Evolutionary conservation across 441 rosid genomes (phyloP), one percentile per base, ranked within the genome.

Genomic region (Cnidoscolus chayamansa): DNA sequence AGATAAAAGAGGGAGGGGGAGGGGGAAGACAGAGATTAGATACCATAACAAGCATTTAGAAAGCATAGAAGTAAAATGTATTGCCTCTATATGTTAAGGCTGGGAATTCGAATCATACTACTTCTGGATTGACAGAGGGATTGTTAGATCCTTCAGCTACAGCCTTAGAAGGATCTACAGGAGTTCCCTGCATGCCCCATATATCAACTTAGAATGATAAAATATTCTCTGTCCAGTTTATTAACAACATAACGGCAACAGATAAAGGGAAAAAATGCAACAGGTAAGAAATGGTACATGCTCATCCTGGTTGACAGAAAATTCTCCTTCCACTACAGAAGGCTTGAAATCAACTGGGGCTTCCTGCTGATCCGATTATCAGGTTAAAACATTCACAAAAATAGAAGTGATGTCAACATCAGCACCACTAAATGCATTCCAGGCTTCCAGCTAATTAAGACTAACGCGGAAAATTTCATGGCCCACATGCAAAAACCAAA

Each of bases 341-440:
- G 90, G 92, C 78, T 86, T 90, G 65, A 86, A 80, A 70, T 88
- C 92, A 66, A 72, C 43, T 13, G 84, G 84, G 37, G 88, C 83
- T 78, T 79, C 88, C 92, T 90, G 84, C 55, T 73, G n/a, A 78
- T 53, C 54, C 71, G 83, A 76, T 51, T 61, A 51, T 65, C 50
- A 70, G 50, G 19, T 73, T 61, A 63, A 75, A 69, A 30, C 64
- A 74, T 57, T 64, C 9, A 59, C 20, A 11, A 45, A 76, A 63
- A 70, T 57, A 54, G 61, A 68, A 72, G 16, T 32, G 54, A 51
- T 10, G 47, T 8, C 31, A 49, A 31, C 11, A 66, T 31, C 9
- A 45, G 45, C 7, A 47, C 37, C 45, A 49, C 10, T 31, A 57
- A 1, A 55, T 47, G 63, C 16, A 65, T 54, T 37, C 8, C 51